Conservation (phyloP, 768 basidiomycete genomes). For the Kwoniella pini region DNA sequence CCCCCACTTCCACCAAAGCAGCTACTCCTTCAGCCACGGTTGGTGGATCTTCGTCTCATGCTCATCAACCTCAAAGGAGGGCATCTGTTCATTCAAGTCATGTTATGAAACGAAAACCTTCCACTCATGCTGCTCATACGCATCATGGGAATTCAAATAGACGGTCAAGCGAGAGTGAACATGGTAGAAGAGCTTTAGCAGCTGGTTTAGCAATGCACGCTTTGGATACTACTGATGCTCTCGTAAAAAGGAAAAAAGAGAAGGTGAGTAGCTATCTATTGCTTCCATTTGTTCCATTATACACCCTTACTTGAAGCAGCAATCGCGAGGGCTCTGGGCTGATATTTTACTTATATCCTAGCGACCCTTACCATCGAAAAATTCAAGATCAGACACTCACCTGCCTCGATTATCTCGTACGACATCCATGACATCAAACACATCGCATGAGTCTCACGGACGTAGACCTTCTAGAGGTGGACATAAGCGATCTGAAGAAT, state of each 20-base stretch:
- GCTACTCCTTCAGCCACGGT: not conserved
- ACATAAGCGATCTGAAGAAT: constrained; percentile 22
- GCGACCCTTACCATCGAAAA: constrained; percentile 38
- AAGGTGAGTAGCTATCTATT: too few relatives aligned
- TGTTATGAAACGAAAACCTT: constrained; percentile 5
- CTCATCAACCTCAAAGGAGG: constrained; percentile 11
- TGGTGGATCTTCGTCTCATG: not conserved
- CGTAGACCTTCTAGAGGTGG: constrained; percentile 17
- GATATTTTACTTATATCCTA: constrained; percentile 7
- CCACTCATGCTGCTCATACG: constrained; percentile 8
- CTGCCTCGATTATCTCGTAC: constrained; percentile 39
- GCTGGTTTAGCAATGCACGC: constrained; percentile 45
- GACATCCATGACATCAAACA: constrained; percentile 30
- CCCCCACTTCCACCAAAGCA: constrained; percentile 4
- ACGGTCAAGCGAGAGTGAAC: constrained; percentile 32
- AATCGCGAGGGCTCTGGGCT: too few relatives aligned
- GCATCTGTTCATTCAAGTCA: constrained; percentile 7
- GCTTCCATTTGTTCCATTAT: too few relatives aligned
- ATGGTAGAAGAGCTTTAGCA: constrained; percentile 31
- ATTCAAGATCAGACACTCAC: constrained; percentile 42
- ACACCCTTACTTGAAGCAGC: too few relatives aligned
- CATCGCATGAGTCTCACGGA: constrained; percentile 27
- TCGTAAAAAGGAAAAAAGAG: constrained; percentile 29
- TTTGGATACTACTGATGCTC: constrained; percentile 22
- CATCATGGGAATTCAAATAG: constrained; percentile 20